phyloP scores from a whole-genome alignment of 352 stramenopile genomes.

The Phytophthora fragariae region DNA sequence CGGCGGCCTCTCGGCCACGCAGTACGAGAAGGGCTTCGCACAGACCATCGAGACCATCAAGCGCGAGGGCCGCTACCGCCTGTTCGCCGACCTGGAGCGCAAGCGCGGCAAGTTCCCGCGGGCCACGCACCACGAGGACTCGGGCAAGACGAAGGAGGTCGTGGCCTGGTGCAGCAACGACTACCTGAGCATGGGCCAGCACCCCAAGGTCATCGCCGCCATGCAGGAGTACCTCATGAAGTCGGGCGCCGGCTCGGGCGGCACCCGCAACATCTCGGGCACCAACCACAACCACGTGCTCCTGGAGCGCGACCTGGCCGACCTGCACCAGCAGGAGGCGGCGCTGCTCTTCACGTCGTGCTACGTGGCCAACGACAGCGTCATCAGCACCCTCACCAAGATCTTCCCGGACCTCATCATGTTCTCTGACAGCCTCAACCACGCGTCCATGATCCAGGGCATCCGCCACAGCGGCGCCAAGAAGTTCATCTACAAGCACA shows the following conservation, averaged over 20 bases:
- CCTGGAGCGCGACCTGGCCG: conserved; percentile 84
- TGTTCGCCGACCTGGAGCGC: conserved; percentile 90
- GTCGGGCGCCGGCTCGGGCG: conserved; percentile 82
- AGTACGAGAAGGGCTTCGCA: conserved; percentile 79
- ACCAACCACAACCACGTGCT: conserved; percentile 93
- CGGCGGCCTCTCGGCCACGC: conserved; percentile 59
- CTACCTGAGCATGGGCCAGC: conserved; percentile 92
- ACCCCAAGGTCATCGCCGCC: conserved; percentile 85
- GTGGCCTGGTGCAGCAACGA: conserved; percentile 92
- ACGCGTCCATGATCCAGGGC: conserved; percentile 91
- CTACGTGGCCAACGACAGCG: conserved; percentile 92
- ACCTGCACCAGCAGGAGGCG: conserved; percentile 88
- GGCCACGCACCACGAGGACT: conserved; percentile 74
- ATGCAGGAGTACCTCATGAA: conserved; percentile 89
- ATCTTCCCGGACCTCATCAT: conserved; percentile 92
- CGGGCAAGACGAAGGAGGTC: conserved; percentile 83
- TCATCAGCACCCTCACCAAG: conserved; percentile 90
- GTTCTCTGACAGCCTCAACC: conserved; percentile 92
- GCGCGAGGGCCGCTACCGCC: conserved; percentile 86
- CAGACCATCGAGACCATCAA: conserved; percentile 87
- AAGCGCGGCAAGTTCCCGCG: conserved; percentile 87
- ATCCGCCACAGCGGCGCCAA: conserved; percentile 81
- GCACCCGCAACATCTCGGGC: conserved; percentile 92
- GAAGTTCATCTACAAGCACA: conserved; percentile 91
- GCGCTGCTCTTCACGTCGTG: conserved; percentile 91